phyloP scores from a whole-genome alignment of 208 protist species.

The Strigomonas galati region DNA sequence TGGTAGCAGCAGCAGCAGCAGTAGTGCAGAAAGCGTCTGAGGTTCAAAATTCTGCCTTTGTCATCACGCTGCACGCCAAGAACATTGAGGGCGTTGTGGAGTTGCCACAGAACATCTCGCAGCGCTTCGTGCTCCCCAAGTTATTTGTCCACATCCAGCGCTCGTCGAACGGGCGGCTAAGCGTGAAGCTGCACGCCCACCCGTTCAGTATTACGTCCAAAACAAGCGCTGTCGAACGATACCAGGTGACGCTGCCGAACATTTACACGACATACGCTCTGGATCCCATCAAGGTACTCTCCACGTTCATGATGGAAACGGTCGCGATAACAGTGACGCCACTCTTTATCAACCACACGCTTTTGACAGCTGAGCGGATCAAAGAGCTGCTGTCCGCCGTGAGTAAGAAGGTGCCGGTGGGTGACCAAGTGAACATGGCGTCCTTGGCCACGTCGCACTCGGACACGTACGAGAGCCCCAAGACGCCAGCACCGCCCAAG shows the following conservation, averaged over 20 bases:
- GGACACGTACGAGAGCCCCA: not conserved
- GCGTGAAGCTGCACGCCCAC: slow-evolving; percentile 68
- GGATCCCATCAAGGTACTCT: slow-evolving; percentile 52
- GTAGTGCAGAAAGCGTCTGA: not conserved
- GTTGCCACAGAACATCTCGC: slow-evolving; percentile 51
- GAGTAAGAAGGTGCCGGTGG: slow-evolving; percentile 15
- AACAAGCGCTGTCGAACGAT: slow-evolving; percentile 28
- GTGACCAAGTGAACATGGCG: slow-evolving; percentile 2
- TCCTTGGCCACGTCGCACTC: not conserved
- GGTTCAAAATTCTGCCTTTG: slow-evolving; percentile 24
- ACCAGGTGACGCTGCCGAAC: slow-evolving; percentile 61
- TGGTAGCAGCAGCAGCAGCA: slow-evolving; percentile 3
- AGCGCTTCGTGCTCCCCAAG: slow-evolving; percentile 56
- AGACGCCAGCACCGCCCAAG: no score
- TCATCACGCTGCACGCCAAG: slow-evolving; percentile 53
- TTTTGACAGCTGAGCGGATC: slow-evolving; percentile 15
- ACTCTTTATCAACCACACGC: slow-evolving; percentile 71
- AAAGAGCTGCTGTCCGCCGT: slow-evolving; percentile 34
- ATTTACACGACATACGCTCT: slow-evolving; percentile 67
- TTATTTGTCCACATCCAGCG: slow-evolving; percentile 53
- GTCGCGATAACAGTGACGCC: slow-evolving; percentile 77
- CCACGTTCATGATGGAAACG: slow-evolving; percentile 56
- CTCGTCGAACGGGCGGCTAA: slow-evolving; percentile 57
- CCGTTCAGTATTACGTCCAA: slow-evolving; percentile 61
- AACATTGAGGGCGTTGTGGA: slow-evolving; percentile 42